phyloP scores from a whole-genome alignment of 805 yeast genomes.

The Jamesozyma piceae region DNA sequence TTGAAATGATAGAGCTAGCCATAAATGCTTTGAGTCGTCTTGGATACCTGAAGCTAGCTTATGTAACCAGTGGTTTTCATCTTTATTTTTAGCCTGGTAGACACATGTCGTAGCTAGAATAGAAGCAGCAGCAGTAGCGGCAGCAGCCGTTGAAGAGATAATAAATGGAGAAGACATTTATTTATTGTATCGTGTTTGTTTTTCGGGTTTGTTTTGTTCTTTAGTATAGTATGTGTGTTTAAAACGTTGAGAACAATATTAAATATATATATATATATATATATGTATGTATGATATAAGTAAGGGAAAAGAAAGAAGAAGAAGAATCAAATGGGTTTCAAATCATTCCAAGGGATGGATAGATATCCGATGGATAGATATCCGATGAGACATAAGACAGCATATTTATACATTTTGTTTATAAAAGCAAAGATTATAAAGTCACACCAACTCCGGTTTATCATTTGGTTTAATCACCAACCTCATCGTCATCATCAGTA shows the following conservation, averaged over 20 bases:
- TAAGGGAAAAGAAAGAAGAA: neutral
- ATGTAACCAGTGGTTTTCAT: constrained; percentile 1
- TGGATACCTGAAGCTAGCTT: constrained; percentile 10
- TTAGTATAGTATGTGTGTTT: neutral
- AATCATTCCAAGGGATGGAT: too few species aligned
- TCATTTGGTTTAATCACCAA: too few species aligned
- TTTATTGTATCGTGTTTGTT: neutral
- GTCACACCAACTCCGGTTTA: too few species aligned
- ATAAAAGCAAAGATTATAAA: too few species aligned
- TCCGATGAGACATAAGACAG: too few species aligned
- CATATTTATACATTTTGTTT: too few species aligned
- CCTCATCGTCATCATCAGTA: too few species aligned
- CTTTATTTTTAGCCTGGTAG: neutral
- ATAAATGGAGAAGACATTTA: neutral
- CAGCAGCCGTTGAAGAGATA: neutral
- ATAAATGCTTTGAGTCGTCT: constrained; percentile 7
- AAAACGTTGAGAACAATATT: too few species aligned
- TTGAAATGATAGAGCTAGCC: neutral
- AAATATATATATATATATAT: too few species aligned
- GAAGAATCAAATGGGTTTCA: too few species aligned
- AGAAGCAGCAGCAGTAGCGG: neutral
- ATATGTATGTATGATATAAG: neutral
- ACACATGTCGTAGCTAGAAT: neutral
- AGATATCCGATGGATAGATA: too few species aligned
- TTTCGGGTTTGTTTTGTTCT: neutral